Conservation (phyloP, 2,329 filamentous ascomycete genomes). For the Arachnopeziza araneosa region DNA sequence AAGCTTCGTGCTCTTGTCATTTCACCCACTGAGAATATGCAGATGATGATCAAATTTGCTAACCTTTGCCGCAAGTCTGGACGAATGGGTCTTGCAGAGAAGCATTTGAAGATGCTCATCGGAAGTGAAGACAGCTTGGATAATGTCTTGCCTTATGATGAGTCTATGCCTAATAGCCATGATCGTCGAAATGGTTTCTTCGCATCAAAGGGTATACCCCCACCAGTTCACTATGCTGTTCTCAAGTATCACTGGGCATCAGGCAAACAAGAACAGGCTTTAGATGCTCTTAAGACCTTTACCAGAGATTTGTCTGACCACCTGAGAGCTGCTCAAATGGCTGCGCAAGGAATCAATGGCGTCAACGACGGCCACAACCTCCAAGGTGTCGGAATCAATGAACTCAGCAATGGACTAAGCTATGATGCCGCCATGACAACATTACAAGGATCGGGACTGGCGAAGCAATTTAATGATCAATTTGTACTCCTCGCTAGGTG, state of each 20-base stretch:
- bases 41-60: conserved; percentile 99
- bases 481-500: conserved; percentile 83
- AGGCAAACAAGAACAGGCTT: conserved; percentile 60
- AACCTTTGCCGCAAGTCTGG: conserved; percentile 97
- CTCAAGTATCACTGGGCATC: conserved; percentile 96
- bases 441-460: conserved; percentile 5
- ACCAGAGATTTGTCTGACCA: conserved; percentile 50
- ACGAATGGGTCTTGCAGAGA: conserved; percentile 89
- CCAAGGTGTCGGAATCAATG: conserved; percentile 31
- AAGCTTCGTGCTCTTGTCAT: conserved; percentile 91
- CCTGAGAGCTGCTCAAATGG: conserved; percentile 25
- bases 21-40: conserved; percentile 84
- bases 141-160: conserved; percentile 48
- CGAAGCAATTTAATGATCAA: conserved; percentile 51
- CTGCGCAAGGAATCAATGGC: conserved; percentile 24
- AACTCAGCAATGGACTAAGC: neutral
- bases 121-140: conserved; percentile 62
- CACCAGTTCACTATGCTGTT: conserved; percentile 91
- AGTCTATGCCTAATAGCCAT: neutral
- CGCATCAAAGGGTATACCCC: conserved; percentile 32
- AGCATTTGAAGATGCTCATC: conserved; percentile 87
- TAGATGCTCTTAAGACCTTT: conserved; percentile 53
- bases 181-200: conserved; percentile 6
- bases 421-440: neutral
- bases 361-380: conserved; percentile 30